These are phyloP conservation scores for Gigaspora rosea DNA, from an alignment of 192 early-diverging fungal genomes.

Conservation along the genomic window DNA sequence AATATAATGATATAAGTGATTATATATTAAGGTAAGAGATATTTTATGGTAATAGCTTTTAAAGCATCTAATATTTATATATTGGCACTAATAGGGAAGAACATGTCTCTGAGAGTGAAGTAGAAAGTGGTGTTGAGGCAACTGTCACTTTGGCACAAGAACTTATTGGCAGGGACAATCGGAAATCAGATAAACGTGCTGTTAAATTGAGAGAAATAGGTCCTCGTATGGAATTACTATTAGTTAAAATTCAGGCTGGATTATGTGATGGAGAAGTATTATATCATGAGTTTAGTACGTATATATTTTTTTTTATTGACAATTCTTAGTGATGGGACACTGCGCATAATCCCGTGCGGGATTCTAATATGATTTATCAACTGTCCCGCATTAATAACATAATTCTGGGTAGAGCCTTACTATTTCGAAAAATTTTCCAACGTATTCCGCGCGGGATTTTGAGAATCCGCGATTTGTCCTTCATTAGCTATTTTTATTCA, in stretches of 20 bases:
- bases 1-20: constrained; percentile 89
- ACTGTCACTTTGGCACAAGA: constrained; percentile 83
- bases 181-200: constrained; percentile 77
- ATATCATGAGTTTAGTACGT: constrained; percentile 79
- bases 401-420: no score
- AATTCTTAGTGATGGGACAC: no score
- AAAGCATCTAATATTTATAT: not conserved
- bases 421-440: no score
- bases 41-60: not conserved
- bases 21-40: constrained; percentile 71
- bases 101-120: constrained; percentile 85
- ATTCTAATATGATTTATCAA: not conserved
- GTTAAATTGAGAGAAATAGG: constrained; percentile 88
- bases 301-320: not conserved
- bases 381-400: no score
- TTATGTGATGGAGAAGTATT: constrained; percentile 92
- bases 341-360: not conserved
- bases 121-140: constrained; percentile 88
- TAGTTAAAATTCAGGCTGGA: constrained; percentile 89
- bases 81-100: constrained; percentile 55
- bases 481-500: not conserved
- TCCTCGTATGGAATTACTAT: constrained; percentile 81
- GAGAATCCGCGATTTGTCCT: not conserved
- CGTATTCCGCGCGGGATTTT: no score
- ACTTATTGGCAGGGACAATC: constrained; percentile 76